Percentiles rank a stretch among this genome's conserved stretches.
Conservation (phyloP, 768 basidiomycete species). For the Lentinula aciculospora region DNA sequence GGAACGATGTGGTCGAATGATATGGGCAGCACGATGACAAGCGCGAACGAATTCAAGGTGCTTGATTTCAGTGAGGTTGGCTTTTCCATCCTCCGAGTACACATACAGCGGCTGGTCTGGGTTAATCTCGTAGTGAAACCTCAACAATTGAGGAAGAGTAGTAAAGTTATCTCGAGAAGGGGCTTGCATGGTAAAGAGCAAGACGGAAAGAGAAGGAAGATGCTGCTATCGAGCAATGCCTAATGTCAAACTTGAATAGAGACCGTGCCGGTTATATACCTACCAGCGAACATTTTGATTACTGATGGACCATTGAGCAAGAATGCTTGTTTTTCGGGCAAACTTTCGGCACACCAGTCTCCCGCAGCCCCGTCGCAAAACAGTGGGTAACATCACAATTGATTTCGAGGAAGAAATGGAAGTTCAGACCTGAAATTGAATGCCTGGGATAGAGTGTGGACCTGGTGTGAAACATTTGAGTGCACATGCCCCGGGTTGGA, state of each 20-base stretch:
- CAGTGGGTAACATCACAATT: no score
- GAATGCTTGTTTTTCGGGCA: no score
- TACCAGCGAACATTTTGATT: no score
- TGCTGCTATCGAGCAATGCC: neutral
- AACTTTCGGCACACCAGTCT: no score
- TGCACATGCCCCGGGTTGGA: no score
- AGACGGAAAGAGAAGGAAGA: neutral
- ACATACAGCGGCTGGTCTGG: conserved; percentile 22
- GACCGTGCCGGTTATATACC: neutral
- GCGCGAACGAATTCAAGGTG: conserved; percentile 42
- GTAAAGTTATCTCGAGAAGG: neutral
- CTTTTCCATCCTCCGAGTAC: conserved; percentile 19
- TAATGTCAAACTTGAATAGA: neutral
- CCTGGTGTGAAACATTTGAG: no score
- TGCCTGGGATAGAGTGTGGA: no score
- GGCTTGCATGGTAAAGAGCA: neutral
- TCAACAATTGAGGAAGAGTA: conserved; percentile 20
- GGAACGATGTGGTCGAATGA: conserved; percentile 26
- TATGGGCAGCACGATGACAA: conserved; percentile 35
- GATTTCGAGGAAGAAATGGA: no score
- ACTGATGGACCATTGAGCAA: no score
- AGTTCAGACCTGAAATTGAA: no score
- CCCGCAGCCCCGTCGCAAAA: no score
- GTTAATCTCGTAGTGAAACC: conserved; percentile 29
- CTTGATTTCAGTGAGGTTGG: conserved; percentile 21